Evolutionary conservation across 1,284 basidiomycete species (phyloP), one percentile per base, ranked within the genome.

Genomic region (Trametes polyzona): DNA sequence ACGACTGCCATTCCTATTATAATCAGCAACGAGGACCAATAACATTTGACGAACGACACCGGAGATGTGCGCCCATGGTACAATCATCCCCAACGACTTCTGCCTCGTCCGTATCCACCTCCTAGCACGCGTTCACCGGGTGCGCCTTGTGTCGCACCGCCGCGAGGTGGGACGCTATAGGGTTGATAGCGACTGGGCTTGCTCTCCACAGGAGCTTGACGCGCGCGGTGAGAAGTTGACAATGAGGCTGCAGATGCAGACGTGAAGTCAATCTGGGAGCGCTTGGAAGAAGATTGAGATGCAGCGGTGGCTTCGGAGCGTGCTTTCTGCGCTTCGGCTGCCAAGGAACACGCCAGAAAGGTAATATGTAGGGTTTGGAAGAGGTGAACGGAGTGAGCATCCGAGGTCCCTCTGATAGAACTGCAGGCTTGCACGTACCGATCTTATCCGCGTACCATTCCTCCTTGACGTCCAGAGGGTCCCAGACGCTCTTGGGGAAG

Each of bases 361-460:
- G n/a, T n/a, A n/a, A n/a, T n/a, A n/a, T n/a, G n/a, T n/a, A n/a
- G n/a, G n/a, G n/a, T n/a, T n/a, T n/a, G n/a, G n/a, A n/a, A n/a
- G n/a, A n/a, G n/a, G n/a, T n/a, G n/a, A n/a, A n/a, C n/a, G n/a
- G n/a, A n/a, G n/a, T n/a, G n/a, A n/a, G n/a, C n/a, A n/a, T n/a
- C n/a, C n/a, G n/a, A n/a, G n/a, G n/a, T n/a, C n/a, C n/a, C n/a
- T n/a, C n/a, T n/a, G n/a, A n/a, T n/a, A n/a, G n/a, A n/a, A n/a
- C n/a, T n/a, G n/a, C n/a, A n/a, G n/a, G n/a, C n/a, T n/a, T n/a
- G 29, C n/a, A 71, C 73, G 71, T 74, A 90, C 88, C 88, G 69
- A 92, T 84, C 66, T 76, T 78, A 47, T 87, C 84, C 29, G 88
- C 83, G 71, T 79, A 85, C 89, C 87, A 92, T 55, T 83, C 87